These are phyloP conservation scores for Pterothamnion heteromorphum DNA, from an alignment of 31 red algal species.

Conservation along the genomic window DNA sequence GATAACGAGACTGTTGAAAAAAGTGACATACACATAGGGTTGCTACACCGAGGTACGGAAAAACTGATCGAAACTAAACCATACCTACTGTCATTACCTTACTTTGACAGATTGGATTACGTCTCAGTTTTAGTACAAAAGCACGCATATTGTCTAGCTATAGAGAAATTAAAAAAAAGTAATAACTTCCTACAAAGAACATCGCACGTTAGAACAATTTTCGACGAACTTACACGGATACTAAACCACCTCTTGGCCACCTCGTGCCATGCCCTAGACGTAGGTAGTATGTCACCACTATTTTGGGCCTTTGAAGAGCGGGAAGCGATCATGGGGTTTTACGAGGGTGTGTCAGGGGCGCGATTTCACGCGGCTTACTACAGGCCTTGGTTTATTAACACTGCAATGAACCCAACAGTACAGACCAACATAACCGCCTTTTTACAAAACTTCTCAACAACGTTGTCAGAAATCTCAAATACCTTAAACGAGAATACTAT, in stretches of 20 bases:
- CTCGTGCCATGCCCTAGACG: conserved; percentile 96
- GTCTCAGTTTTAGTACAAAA: conserved; percentile 99
- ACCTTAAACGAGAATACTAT: conserved; percentile 95
- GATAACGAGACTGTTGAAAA: conserved; percentile 85
- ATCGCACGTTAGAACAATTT: conserved; percentile 95
- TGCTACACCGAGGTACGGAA: conserved; percentile 98
- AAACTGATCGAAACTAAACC: conserved; percentile 99
- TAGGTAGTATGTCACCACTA: conserved; percentile 98
- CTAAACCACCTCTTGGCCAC: conserved; percentile 97
- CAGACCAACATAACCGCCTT: conserved; percentile 89
- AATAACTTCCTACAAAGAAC: conserved; percentile 77
- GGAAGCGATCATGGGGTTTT: conserved; percentile 98
- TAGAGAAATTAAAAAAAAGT: conserved; percentile 93
- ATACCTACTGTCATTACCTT: conserved; percentile 93
- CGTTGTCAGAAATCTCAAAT: conserved; percentile 92
- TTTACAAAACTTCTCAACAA: conserved; percentile 66
- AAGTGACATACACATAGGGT: conserved; percentile 85
- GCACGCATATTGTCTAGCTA: conserved; percentile 95
- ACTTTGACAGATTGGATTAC: conserved; percentile 99
- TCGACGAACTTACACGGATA: conserved; percentile 87
- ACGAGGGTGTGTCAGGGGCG: conserved; percentile 95
- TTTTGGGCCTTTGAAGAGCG: conserved; percentile 99
- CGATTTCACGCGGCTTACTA: conserved; percentile 92
- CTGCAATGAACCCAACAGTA: conserved; percentile 85
- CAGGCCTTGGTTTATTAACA: conserved; percentile 86